Evolutionary conservation across 352 stramenopile genomes (phyloP).

Genomic region (Pythium vanterpoolii): DNA sequence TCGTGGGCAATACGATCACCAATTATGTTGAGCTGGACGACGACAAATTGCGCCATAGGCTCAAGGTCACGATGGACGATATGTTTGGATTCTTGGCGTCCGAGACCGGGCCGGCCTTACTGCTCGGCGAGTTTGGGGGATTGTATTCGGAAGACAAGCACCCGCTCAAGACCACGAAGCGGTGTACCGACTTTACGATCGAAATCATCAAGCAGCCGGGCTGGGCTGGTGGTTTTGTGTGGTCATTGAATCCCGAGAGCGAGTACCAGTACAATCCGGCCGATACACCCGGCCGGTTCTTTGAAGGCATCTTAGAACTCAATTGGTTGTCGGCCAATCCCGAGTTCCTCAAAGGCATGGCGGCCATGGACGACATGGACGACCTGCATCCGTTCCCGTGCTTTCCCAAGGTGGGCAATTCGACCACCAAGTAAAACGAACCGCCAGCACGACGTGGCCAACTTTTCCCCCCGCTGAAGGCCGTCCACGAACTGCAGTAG

Average conservation of each 20-base stretch:
- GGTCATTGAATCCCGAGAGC: constrained; percentile 70
- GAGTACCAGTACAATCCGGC: constrained; percentile 62
- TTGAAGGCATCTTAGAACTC: constrained; percentile 45
- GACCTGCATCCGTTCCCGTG: too few species aligned
- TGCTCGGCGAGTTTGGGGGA: constrained; percentile 69
- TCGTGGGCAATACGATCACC: constrained; percentile 22
- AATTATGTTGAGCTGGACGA: constrained; percentile 60
- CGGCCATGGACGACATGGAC: too few species aligned
- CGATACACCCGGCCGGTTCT: constrained; percentile 35
- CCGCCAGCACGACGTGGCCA: too few species aligned
- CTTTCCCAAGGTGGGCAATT: too few species aligned
- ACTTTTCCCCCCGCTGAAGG: too few species aligned
- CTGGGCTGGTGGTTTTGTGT: constrained; percentile 64
- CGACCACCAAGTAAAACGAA: too few species aligned
- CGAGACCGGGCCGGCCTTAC: constrained; percentile 40
- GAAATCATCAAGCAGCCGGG: constrained; percentile 45
- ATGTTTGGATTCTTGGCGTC: constrained; percentile 68
- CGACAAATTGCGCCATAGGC: constrained; percentile 30
- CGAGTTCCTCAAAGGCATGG: too few species aligned
- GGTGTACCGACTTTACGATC: constrained; percentile 58
- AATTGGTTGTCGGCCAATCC: constrained; percentile 68
- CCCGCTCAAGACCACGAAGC: constrained; percentile 55
- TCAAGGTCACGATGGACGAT: constrained; percentile 53
- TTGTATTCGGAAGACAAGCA: constrained; percentile 54
- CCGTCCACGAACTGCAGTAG: too few species aligned